Percentiles rank a stretch among this genome's conserved stretches.
These are phyloP conservation scores for Zasmidium citrigriseum DNA, from an alignment of 2,329 filamentous ascomycete species.

Conservation along the genomic window DNA sequence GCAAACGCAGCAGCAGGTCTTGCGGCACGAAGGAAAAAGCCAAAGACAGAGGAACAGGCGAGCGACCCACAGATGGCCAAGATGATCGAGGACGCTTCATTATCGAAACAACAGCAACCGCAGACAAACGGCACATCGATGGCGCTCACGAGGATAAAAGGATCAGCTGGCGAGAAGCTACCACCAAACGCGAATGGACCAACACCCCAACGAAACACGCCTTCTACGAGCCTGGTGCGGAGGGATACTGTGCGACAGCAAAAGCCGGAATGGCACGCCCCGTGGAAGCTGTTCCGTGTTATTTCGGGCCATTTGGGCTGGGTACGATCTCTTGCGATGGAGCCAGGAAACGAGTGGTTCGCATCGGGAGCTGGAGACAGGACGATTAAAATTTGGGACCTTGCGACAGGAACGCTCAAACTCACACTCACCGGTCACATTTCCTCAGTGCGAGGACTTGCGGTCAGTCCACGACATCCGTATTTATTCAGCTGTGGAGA, in stretches of 20 bases:
- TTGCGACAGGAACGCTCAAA: constrained; percentile 80
- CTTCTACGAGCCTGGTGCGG: constrained; percentile 60
- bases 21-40: constrained; percentile 64
- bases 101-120: constrained; percentile 44
- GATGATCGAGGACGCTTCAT: constrained; percentile 66
- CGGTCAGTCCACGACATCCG: constrained; percentile 88
- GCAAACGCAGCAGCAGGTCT: constrained; percentile 60
- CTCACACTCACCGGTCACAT: constrained; percentile 93
- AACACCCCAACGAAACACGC: constrained; percentile 52
- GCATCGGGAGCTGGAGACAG: constrained; percentile 92
- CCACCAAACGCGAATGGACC: constrained; percentile 59
- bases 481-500: constrained; percentile 98
- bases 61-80: constrained; percentile 61
- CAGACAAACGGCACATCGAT: constrained; percentile 54
- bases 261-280: constrained; percentile 93
- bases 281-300: constrained; percentile 97
- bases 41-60: constrained; percentile 55
- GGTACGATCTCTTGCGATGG: constrained; percentile 86
- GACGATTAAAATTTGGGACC: constrained; percentile 98
- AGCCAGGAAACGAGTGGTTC: constrained; percentile 97
- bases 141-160: constrained; percentile 57
- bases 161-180: constrained; percentile 40
- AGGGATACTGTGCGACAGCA: constrained; percentile 66
- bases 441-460: constrained; percentile 86
- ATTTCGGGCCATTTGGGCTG: constrained; percentile 96